These are phyloP conservation scores for Nymphaea thermarum DNA, from an alignment of 164 flowering plant genomes.

Conservation along the genomic window DNA sequence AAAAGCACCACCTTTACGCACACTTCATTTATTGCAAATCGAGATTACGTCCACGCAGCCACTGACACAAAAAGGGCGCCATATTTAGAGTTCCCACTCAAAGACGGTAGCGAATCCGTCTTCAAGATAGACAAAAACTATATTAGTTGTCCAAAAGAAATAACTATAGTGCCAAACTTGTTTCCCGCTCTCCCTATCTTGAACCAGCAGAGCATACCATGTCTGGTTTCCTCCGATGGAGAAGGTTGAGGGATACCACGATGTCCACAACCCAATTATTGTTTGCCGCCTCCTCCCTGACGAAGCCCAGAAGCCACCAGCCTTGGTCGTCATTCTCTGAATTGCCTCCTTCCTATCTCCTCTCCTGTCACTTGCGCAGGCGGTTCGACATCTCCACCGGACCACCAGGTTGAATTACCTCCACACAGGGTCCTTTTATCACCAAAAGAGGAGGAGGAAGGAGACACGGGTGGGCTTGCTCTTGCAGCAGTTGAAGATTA, in stretches of 20 bases:
- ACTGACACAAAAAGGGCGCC: too few species aligned
- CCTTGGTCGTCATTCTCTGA: neutral
- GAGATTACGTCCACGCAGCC: too few species aligned
- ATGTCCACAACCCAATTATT: slow-evolving; percentile 4
- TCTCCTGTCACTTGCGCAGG: slow-evolving; percentile 10
- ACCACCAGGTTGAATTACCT: slow-evolving; percentile 23
- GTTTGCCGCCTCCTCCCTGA: neutral
- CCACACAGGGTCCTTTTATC: slow-evolving; percentile 13
- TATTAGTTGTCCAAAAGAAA: too few species aligned
- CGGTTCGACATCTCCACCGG: slow-evolving; percentile 18
- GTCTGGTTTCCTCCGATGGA: slow-evolving; percentile 22
- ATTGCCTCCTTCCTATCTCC: slow-evolving; percentile 1
- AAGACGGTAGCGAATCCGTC: too few species aligned
- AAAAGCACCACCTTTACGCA: too few species aligned
- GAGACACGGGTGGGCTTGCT: neutral
- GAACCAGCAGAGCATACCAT: slow-evolving; percentile 1
- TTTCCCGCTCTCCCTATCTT: too few species aligned
- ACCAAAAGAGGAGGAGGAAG: slow-evolving; percentile 8
- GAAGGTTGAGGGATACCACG: slow-evolving; percentile 13
- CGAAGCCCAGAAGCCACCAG: neutral
- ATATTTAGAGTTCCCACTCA: too few species aligned
- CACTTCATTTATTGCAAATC: too few species aligned
- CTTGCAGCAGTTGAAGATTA: slow-evolving; percentile 26
- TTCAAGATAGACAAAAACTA: too few species aligned
- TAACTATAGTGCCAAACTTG: too few species aligned